These are phyloP conservation scores for Middelhovenomyces tepae DNA, from an alignment of 805 yeast species.

Conservation along the genomic window DNA sequence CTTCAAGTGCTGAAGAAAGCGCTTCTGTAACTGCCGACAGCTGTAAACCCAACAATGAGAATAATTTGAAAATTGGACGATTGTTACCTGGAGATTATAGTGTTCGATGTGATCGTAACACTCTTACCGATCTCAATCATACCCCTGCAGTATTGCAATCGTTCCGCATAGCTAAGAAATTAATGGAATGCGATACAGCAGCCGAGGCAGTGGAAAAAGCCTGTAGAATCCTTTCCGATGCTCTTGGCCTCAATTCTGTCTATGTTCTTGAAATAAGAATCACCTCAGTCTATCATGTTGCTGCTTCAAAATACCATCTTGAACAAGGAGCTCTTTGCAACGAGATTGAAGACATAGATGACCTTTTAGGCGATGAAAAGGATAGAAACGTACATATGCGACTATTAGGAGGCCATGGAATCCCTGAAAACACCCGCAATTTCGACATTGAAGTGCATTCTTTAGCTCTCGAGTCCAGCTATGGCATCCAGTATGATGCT, in stretches of 20 bases:
- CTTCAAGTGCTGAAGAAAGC: no score
- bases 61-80: no score
- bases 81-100: conserved; percentile 5
- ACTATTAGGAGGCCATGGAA: conserved; percentile 15
- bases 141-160: conserved; percentile 18
- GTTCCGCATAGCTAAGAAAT: conserved; percentile 20
- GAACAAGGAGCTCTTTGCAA: not conserved
- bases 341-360: conserved; percentile 2
- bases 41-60: no score
- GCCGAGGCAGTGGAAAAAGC: conserved; percentile 22
- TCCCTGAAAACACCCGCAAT: conserved; percentile 7
- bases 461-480: conserved; percentile 13
- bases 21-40: no score
- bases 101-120: conserved; percentile 6
- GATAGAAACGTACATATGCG: conserved; percentile 10
- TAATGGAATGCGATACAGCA: conserved; percentile 16
- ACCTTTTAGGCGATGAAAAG: conserved; percentile 4
- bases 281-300: conserved; percentile 2
- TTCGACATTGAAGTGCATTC: conserved; percentile 16
- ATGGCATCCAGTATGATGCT: conserved; percentile 16
- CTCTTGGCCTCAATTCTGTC: conserved; percentile 19
- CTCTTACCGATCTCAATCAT: conserved; percentile 10
- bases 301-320: not conserved
- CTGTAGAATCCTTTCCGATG: conserved; percentile 17
- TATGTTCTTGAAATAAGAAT: conserved; percentile 21